These are phyloP conservation scores for Ascochyta rabiei DNA, from an alignment of 2,329 filamentous ascomycete species.

Conservation along the genomic window DNA sequence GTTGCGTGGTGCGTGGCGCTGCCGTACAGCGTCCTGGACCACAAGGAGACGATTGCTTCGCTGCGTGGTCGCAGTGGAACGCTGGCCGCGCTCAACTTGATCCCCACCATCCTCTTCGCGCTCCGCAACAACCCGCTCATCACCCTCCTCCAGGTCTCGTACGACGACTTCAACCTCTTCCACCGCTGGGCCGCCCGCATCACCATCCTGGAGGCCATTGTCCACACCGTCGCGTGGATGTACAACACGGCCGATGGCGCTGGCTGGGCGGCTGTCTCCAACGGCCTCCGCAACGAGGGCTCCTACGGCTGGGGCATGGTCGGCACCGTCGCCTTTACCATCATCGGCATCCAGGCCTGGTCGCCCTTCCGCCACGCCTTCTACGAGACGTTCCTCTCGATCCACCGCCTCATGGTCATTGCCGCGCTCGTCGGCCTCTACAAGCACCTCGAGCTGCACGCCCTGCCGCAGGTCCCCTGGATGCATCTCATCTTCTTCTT, in stretches of 20 bases:
- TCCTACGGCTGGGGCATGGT: conserved; percentile 72
- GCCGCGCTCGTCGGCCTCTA: conserved; percentile 73
- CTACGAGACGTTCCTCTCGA: conserved; percentile 93
- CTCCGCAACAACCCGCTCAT: conserved; percentile 95
- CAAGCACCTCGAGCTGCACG: conserved; percentile 75
- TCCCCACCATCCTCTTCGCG: conserved; percentile 86
- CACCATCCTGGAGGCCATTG: conserved; percentile 69
- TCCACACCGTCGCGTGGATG: conserved; percentile 76
- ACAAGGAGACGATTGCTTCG: conserved; percentile 72
- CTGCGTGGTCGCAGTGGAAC: conserved; percentile 85
- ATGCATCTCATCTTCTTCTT: conserved; percentile 75
- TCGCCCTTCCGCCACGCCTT: conserved; percentile 90
- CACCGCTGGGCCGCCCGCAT: conserved; percentile 84
- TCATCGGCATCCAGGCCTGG: conserved; percentile 72
- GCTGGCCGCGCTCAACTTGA: conserved; percentile 85
- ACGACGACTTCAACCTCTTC: conserved; percentile 93
- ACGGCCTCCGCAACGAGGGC: conserved; percentile 61
- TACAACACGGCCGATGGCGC: conserved; percentile 67
- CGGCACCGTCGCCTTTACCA: conserved; percentile 63
- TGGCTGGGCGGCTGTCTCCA: conserved; percentile 64
- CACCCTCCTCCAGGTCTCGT: conserved; percentile 79
- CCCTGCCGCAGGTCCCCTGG: conserved; percentile 73
- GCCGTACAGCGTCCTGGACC: conserved; percentile 59
- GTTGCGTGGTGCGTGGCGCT: conserved; percentile 77
- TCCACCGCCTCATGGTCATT: conserved; percentile 78